Percentiles rank a stretch among this genome's conserved stretches.
Evolutionary conservation across 2,329 filamentous ascomycete genomes (phyloP).

Genomic region (Apiospora sp.): DNA sequence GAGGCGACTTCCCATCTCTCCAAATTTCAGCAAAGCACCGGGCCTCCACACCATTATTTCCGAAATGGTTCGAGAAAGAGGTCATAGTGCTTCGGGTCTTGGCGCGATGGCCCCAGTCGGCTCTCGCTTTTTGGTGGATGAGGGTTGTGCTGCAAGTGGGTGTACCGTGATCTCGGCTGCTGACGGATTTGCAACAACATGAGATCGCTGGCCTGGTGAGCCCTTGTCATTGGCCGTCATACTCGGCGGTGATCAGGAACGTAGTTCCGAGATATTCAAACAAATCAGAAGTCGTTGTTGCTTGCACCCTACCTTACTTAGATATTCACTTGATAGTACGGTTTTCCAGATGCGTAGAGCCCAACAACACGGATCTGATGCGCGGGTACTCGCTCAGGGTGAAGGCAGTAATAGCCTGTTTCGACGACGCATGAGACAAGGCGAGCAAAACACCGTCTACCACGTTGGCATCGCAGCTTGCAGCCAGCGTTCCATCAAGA

Average conservation of each 20-base stretch:
- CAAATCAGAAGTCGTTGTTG: neutral
- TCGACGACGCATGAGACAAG: neutral
- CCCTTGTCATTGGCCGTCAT: neutral
- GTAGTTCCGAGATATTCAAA: neutral
- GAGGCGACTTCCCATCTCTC: neutral
- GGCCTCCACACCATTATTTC: conserved; percentile 20
- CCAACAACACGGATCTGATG: neutral
- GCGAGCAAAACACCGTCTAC: conserved; percentile 1
- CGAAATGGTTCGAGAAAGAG: conserved; percentile 20
- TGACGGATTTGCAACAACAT: conserved; percentile 20
- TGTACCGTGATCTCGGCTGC: conserved; percentile 17
- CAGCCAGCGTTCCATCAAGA: neutral
- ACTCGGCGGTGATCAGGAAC: conserved; percentile 4
- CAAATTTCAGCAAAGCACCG: neutral
- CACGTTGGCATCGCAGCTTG: conserved; percentile 20
- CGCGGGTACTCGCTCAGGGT: neutral
- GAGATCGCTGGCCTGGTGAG: neutral
- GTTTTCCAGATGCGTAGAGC: neutral
- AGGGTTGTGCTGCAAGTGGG: conserved; percentile 10
- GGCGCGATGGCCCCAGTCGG: neutral
- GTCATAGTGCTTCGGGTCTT: conserved; percentile 13
- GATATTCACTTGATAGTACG: too few species aligned
- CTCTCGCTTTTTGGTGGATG: conserved; percentile 5
- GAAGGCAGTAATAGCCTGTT: neutral
- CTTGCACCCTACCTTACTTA: neutral